Base-by-base conservation (phyloP, 2,329 filamentous ascomycete species). In the Phialophora expanda region DNA sequence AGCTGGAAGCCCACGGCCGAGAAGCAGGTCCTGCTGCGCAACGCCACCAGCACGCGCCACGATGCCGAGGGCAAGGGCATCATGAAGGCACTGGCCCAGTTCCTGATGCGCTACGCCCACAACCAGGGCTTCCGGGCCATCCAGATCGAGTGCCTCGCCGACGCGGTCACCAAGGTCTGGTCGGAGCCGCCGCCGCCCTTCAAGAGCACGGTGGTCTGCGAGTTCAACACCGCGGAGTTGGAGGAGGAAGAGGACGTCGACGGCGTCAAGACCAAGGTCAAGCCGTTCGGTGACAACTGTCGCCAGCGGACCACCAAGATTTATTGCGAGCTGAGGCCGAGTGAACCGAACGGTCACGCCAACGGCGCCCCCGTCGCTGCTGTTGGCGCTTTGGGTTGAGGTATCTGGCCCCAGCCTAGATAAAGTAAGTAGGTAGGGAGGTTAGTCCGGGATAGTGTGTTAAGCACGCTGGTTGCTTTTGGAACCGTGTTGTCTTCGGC, bases 211-310 rank as follows among this genome's bases (percentile, higher is more conserved):
- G 1, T 57, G 17, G 24, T 72, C 4, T 57, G 20, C 32, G 56
- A 61, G 11, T 65, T 72, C 51, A 67, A 70, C 32, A 57, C 64
- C 30, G 64, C 63, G 8, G 67, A 70, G 1, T 60, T 65, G 32
- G 61, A 65, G 28, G 67, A 64, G 22, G 65, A 70, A 32, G 62
- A 66, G 32, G 65, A 65, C 41, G 41, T 58, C 32, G 60, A 65
- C 28, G 62, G 64, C 5, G 28, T 41, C 30, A 61, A 44, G 32
- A 28, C 50, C 20, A 62, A 53, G 3, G 84, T 89, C 1, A 79
- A 86, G 30, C 85, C 89, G 48, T 94, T 92, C 76, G 78, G 88
- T 34, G 85, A 88, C 59, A 89, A 92, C 30, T 55, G 53, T 34
- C 90, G 89, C 75, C 81, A 84, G 44, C 82, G 86, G 53, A 89